These are phyloP conservation scores for Graphilbum sp. DNA, from an alignment of 2,329 filamentous ascomycete species.

Conservation along the genomic window DNA sequence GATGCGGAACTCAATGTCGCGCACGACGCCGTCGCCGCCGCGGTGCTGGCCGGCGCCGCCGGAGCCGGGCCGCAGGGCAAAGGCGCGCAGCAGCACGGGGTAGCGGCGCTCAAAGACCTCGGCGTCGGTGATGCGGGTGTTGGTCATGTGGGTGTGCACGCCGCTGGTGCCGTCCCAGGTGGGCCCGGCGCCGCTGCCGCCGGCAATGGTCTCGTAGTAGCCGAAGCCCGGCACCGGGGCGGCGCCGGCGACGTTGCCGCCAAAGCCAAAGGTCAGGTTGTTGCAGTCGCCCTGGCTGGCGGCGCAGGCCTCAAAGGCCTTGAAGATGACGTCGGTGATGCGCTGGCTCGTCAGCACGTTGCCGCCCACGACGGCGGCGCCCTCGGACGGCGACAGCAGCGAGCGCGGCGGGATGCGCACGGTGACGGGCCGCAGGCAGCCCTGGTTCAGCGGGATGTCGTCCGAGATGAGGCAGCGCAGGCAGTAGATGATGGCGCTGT, in stretches of 20 bases:
- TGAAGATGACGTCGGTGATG: conserved; percentile 57
- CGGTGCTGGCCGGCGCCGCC: conserved; percentile 16
- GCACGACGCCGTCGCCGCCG: conserved; percentile 18
- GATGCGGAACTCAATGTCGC: conserved; percentile 19
- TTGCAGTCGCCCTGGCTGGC: conserved; percentile 18
- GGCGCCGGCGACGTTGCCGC: conserved; percentile 4
- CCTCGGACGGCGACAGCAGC: conserved; percentile 59
- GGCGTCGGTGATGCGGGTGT: conserved; percentile 17
- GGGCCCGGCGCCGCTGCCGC: conserved; percentile 17
- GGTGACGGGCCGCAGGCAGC: conserved; percentile 61
- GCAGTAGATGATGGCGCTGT: conserved; percentile 74
- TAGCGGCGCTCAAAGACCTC: conserved; percentile 20
- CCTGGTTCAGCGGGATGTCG: conserved; percentile 77
- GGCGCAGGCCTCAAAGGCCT: conserved; percentile 13
- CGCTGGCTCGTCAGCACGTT: conserved; percentile 70
- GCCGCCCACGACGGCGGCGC: conserved; percentile 67
- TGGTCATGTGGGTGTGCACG: conserved; percentile 17
- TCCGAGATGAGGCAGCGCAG: conserved; percentile 64
- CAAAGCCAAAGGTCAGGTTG: conserved; percentile 17
- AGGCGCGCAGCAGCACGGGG: conserved; percentile 17
- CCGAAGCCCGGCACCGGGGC: conserved; percentile 13
- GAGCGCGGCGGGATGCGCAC: conserved; percentile 57
- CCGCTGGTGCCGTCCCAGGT: conserved; percentile 15
- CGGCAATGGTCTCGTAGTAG: conserved; percentile 18
- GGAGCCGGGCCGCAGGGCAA: conserved; percentile 14